phyloP scores from a whole-genome alignment of 2,329 filamentous ascomycete species.

The Cladosporium sp. region DNA sequence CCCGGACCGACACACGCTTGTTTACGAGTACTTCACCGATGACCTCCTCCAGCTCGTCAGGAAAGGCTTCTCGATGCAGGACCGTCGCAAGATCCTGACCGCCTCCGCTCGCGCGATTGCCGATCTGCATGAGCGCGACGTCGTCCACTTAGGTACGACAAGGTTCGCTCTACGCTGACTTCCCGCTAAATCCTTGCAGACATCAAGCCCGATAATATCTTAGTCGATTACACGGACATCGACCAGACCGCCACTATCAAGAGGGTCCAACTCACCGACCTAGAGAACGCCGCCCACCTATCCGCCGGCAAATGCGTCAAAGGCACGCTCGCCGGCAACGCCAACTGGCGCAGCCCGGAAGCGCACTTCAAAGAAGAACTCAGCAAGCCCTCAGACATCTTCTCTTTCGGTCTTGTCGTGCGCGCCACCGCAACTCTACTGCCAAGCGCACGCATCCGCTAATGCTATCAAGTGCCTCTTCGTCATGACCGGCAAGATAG shows the following conservation, averaged over 20 bases:
- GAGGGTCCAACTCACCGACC: slow-evolving; percentile 23
- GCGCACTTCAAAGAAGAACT: slow-evolving; percentile 24
- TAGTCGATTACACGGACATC: slow-evolving; percentile 19
- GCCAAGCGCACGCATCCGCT: not conserved
- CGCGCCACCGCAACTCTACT: not conserved
- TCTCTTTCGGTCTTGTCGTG: slow-evolving; percentile 25
- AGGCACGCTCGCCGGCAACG: slow-evolving; percentile 27
- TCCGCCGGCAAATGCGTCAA: slow-evolving; percentile 28
- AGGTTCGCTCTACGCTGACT: not conserved
- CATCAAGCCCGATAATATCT: slow-evolving; percentile 28
- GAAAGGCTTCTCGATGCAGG: slow-evolving; percentile 15
- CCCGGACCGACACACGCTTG: slow-evolving; percentile 20
- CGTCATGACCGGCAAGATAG: slow-evolving; percentile 20
- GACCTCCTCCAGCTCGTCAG: slow-evolving; percentile 21
- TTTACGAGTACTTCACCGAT: slow-evolving; percentile 21
- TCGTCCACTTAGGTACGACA: slow-evolving; percentile 24
- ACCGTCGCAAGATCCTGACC: slow-evolving; percentile 23
- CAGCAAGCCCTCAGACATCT: slow-evolving; percentile 28
- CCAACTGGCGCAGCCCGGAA: slow-evolving; percentile 31
- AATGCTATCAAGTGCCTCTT: slow-evolving; percentile 8
- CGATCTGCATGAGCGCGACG: slow-evolving; percentile 23
- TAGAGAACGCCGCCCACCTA: slow-evolving; percentile 33
- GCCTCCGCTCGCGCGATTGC: slow-evolving; percentile 21
- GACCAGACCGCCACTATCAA: slow-evolving; percentile 11
- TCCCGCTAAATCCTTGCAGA: slow-evolving; percentile 18